phyloP scores from a whole-genome alignment of 2,329 filamentous ascomycete genomes.

The Pezicula radicicola region DNA sequence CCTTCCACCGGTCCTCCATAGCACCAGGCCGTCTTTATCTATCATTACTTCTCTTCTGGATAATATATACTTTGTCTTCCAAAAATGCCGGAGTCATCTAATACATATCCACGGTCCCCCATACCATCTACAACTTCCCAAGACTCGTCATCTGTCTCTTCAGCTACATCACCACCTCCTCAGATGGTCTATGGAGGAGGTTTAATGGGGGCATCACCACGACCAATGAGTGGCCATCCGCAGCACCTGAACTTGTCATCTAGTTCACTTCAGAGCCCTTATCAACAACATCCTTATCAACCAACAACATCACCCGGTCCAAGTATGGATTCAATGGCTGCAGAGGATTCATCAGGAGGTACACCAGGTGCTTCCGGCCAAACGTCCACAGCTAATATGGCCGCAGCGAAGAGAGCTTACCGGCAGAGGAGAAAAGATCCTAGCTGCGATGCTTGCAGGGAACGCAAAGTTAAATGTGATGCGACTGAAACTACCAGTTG shows the following conservation, averaged over 20 bases:
- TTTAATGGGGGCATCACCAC: slow-evolving; percentile 49
- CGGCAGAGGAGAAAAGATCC: slow-evolving; percentile 93
- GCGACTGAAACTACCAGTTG: slow-evolving; percentile 95
- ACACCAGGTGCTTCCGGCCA: slow-evolving; percentile 44
- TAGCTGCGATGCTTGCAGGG: slow-evolving; percentile 92
- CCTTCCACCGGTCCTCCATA: slow-evolving; percentile 10
- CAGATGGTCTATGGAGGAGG: slow-evolving; percentile 50
- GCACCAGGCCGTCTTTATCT: slow-evolving; percentile 9
- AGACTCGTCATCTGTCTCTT: slow-evolving; percentile 62
- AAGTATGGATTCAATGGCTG: slow-evolving; percentile 59
- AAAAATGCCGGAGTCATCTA: slow-evolving; percentile 52
- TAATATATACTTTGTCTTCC: slow-evolving; percentile 12
- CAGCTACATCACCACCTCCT: slow-evolving; percentile 56
- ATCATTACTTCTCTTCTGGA: slow-evolving; percentile 13
- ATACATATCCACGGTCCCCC: slow-evolving; percentile 57
- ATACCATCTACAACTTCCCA: slow-evolving; percentile 60
- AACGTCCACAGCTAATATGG: slow-evolving; percentile 45
- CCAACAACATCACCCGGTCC: slow-evolving; percentile 25
- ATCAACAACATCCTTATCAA: slow-evolving; percentile 26
- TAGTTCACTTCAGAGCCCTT: slow-evolving; percentile 34
- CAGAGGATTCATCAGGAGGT: slow-evolving; percentile 53
- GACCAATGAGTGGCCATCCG: slow-evolving; percentile 45
- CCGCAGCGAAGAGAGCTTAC: slow-evolving; percentile 89
- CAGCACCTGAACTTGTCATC: slow-evolving; percentile 53
- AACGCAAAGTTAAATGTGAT: slow-evolving; percentile 85